These are phyloP conservation scores for Lactarius trivialis DNA, from an alignment of 768 basidiomycete species.

Conservation along the genomic window DNA sequence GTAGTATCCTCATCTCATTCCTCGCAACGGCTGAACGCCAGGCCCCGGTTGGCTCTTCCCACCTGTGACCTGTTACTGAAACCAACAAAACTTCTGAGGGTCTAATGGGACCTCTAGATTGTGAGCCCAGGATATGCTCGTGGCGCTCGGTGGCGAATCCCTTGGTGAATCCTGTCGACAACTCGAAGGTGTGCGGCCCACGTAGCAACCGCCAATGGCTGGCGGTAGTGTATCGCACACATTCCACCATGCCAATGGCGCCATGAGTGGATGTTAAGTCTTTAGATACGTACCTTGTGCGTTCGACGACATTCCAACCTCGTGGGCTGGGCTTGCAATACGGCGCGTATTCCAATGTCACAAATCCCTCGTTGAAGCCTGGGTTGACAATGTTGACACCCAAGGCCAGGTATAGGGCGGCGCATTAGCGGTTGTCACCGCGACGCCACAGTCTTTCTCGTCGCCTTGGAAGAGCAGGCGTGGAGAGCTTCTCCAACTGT, in stretches of 20 bases:
- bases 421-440: neutral
- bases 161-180: neutral
- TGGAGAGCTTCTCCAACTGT: no score
- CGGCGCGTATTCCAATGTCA: neutral
- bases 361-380: neutral
- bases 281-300: constrained; percentile 7
- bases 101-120: no score
- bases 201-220: neutral
- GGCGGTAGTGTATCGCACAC: neutral
- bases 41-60: neutral
- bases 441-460: neutral
- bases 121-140: neutral
- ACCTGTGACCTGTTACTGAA: neutral
- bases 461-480: neutral
- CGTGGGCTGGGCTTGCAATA: neutral
- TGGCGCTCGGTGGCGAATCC: neutral
- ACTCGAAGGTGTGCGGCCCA: neutral
- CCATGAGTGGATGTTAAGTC: neutral
- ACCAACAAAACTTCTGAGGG: neutral
- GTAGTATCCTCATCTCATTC: no score
- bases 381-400: neutral
- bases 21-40: no score
- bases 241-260: neutral
- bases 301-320: constrained; percentile 3
- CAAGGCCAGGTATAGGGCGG: neutral